phyloP scores from a whole-genome alignment of 1,139 yeast genomes.

The Sugiyamaella sp. region DNA sequence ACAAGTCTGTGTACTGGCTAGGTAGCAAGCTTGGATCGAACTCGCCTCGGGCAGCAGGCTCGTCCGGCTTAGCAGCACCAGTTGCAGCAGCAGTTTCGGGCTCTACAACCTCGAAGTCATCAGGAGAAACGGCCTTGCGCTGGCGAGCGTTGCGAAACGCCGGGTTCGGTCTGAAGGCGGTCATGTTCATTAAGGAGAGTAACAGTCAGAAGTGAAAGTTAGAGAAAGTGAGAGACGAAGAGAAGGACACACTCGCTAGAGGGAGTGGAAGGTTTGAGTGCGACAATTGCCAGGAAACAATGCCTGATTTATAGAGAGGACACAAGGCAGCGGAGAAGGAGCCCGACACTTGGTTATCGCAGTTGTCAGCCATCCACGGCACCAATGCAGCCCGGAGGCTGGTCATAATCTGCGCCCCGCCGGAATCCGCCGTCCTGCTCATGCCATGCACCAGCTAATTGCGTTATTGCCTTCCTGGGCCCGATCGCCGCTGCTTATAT shows the following conservation, averaged over 20 bases:
- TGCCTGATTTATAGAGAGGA: too few species aligned
- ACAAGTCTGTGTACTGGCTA: conserved; percentile 48
- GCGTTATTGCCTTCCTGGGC: conserved; percentile 1
- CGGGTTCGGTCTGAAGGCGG: conserved; percentile 19
- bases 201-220: too few species aligned
- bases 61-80: background rate
- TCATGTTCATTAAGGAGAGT: too few species aligned
- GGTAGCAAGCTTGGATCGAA: conserved; percentile 28
- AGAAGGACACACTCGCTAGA: too few species aligned
- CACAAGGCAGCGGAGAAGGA: background rate
- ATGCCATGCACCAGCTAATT: too few species aligned
- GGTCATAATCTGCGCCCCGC: conserved; percentile 7
- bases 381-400: conserved; percentile 11
- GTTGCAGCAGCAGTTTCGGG: background rate
- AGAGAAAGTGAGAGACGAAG: too few species aligned
- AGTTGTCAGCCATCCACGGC: conserved; percentile 11
- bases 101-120: conserved; percentile 13
- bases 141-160: conserved; percentile 19
- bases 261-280: too few species aligned
- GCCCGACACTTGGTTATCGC: background rate
- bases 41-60: conserved; percentile 9
- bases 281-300: too few species aligned
- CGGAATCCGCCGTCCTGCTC: conserved; percentile 4
- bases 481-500: background rate
- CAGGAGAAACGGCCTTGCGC: conserved; percentile 8